These are phyloP conservation scores for Oryza nivara DNA, from an alignment of 176 grass and related monocot genomes.

Conservation along the genomic window DNA sequence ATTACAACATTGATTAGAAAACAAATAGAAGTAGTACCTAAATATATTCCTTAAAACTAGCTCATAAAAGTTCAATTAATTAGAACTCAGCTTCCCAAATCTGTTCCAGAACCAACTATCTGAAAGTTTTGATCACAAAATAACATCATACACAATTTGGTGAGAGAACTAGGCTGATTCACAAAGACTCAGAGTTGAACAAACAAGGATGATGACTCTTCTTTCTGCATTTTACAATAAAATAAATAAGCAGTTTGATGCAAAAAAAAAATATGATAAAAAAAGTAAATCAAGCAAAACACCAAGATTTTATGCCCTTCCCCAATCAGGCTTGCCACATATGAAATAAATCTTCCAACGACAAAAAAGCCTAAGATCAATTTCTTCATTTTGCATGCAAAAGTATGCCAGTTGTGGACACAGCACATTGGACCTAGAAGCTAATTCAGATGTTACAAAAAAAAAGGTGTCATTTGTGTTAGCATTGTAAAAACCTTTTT, in stretches of 20 bases:
- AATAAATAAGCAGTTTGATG: slow-evolving; percentile 2
- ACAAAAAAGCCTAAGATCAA: neutral
- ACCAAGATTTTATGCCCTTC: neutral
- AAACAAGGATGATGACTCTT: neutral
- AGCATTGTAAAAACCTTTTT: neutral
- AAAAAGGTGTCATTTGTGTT: neutral
- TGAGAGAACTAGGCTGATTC: neutral
- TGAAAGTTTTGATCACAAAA: neutral
- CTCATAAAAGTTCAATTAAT: neutral
- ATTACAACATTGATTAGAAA: neutral
- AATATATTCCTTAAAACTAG: neutral
- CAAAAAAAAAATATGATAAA: neutral
- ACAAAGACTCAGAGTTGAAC: neutral
- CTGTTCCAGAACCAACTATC: neutral
- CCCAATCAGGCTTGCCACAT: neutral
- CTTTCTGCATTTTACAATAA: neutral
- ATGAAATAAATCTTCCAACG: neutral
- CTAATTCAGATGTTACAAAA: neutral
- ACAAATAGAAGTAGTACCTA: neutral
- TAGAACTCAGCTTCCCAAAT: neutral
- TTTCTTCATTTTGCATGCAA: neutral
- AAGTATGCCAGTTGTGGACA: neutral
- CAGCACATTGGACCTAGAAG: neutral
- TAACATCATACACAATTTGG: neutral
- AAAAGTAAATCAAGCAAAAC: neutral